phyloP scores from a whole-genome alignment of 2,329 filamentous ascomycete genomes.

The Claviceps paspali region DNA sequence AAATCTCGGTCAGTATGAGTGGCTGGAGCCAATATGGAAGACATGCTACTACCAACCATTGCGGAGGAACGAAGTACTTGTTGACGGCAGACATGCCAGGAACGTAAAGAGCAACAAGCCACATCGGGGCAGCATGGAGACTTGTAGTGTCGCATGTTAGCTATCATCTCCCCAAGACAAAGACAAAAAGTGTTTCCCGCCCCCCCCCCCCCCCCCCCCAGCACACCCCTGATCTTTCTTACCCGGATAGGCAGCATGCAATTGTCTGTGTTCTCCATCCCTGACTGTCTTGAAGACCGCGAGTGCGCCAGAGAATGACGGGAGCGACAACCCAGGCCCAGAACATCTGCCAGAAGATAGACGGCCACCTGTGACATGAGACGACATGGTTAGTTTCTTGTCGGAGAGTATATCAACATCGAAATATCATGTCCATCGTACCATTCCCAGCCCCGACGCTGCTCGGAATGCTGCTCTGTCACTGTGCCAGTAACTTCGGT shows the following conservation, averaged over 20 bases:
- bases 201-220: no score
- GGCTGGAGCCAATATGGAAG: not conserved
- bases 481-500: conserved; percentile 43
- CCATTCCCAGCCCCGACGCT: conserved; percentile 50
- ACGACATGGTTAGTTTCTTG: not conserved
- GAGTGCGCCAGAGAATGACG: conserved; percentile 44
- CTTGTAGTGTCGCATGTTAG: conserved; percentile 17
- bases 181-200: no score
- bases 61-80: conserved; percentile 39
- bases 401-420: not conserved
- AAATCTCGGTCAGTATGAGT: not conserved
- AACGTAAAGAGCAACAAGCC: conserved; percentile 44
- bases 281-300: conserved; percentile 47
- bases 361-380: conserved; percentile 35
- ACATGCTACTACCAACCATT: conserved; percentile 35
- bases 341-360: conserved; percentile 47
- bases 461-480: conserved; percentile 30
- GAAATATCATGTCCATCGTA: conserved; percentile 11
- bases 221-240: no score
- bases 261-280: conserved; percentile 52
- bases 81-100: conserved; percentile 37
- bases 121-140: conserved; percentile 50
- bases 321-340: conserved; percentile 50
- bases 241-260: conserved; percentile 31
- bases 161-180: not conserved